These are phyloP conservation scores for Cladochytrium tenue DNA, from an alignment of 371 early-diverging fungal genomes.

Conservation along the genomic window DNA sequence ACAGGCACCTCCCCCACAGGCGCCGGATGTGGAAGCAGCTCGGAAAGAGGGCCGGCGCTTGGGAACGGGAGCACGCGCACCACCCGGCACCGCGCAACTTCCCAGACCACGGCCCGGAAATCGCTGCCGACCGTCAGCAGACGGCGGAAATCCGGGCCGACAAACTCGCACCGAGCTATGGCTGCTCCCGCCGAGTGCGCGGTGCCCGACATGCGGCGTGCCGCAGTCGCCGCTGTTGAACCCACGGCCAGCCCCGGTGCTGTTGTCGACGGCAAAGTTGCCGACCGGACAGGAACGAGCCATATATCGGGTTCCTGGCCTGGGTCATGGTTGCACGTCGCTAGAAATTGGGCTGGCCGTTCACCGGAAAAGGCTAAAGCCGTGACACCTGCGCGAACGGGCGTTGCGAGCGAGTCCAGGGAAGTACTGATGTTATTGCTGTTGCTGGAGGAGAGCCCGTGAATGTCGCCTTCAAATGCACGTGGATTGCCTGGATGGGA, in stretches of 20 bases:
- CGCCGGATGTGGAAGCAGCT: background rate
- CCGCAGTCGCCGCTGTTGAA: no score
- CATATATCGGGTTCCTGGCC: conserved; percentile 21
- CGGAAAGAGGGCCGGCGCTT: no score
- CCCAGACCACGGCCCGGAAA: conserved; percentile 24
- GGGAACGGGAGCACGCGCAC: conserved; percentile 17
- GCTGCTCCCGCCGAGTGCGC: conserved; percentile 17
- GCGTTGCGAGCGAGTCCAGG: background rate
- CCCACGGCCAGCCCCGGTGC: no score
- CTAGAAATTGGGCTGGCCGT: conserved; percentile 10
- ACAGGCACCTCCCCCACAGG: conserved; percentile 6
- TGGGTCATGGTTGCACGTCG: conserved; percentile 21
- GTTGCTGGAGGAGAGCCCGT: conserved; percentile 3
- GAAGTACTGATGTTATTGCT: background rate
- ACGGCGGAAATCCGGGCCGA: conserved; percentile 21
- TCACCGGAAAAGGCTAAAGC: conserved; percentile 20
- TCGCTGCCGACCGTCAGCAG: conserved; percentile 22
- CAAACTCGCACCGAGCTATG: conserved; percentile 20
- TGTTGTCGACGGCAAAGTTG: conserved; percentile 10
- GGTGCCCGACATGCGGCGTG: no score
- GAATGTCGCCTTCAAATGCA: no score
- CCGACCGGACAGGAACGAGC: conserved; percentile 13
- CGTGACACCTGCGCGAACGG: conserved; percentile 17
- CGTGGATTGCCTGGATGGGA: conserved; percentile 8
- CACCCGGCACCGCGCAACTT: conserved; percentile 25